A percentile compares a stretch with the other conserved stretches of the same genome.
Conservation (phyloP, 2,329 filamentous ascomycete species). For the Fusarium pseudograminearum region DNA sequence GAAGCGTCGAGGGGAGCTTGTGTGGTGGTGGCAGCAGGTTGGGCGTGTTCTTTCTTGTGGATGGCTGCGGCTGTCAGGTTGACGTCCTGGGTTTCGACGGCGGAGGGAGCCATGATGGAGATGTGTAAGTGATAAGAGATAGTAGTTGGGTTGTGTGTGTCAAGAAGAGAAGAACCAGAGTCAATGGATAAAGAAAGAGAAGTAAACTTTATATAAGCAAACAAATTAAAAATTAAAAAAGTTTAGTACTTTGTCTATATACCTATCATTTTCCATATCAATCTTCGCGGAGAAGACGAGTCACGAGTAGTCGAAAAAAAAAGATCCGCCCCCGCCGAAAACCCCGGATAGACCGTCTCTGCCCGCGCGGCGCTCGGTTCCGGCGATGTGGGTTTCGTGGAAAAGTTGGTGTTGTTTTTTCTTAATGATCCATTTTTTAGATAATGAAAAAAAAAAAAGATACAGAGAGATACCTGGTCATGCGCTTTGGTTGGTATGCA, state of each 20-base stretch:
- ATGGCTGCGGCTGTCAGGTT: conserved; percentile 66
- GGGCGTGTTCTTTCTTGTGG: conserved; percentile 60
- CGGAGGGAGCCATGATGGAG: conserved; percentile 60
- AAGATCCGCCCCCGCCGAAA: conserved; percentile 32
- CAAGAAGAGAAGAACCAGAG: background rate
- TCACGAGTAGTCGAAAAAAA: conserved; percentile 22
- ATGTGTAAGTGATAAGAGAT: background rate
- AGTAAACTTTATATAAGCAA: conserved; percentile 22
- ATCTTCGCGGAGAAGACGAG: conserved; percentile 1
- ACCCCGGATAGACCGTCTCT: conserved; percentile 45
- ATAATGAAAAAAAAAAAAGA: conserved; percentile 4
- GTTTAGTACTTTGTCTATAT: background rate
- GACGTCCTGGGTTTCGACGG: conserved; percentile 60
- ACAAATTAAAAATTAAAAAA: background rate
- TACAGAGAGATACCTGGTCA: conserved; percentile 30
- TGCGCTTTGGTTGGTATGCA: conserved; percentile 8
- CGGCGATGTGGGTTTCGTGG: conserved; percentile 15
- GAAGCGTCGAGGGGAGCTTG: conserved; percentile 71
- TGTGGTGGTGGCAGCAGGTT: conserved; percentile 58
- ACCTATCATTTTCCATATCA: conserved; percentile 17
- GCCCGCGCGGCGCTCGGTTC: conserved; percentile 46
- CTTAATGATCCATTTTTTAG: background rate
- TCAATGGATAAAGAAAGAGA: background rate
- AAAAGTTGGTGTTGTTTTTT: conserved; percentile 8
- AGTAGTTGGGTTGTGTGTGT: no score